Base-by-base conservation (phyloP, 2,329 filamentous ascomycete genomes). In the Colletotrichum sp. region DNA sequence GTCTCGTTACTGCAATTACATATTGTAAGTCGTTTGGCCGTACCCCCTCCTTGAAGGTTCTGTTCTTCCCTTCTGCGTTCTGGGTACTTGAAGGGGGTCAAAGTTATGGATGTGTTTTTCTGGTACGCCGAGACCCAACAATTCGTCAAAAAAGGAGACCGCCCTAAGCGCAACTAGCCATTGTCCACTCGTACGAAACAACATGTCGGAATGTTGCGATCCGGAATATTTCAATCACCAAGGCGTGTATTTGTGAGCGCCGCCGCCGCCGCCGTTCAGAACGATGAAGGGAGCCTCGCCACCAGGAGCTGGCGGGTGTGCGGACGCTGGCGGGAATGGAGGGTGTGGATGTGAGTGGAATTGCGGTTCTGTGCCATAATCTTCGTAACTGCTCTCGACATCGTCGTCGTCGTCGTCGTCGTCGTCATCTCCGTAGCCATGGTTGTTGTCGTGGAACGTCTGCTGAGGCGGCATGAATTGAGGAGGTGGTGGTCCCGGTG, bases 1-100 rank as follows among this genome's bases (percentile, higher is more conserved):
- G 24, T 27, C 24, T 27, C 43, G 47, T 47, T 47, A 31, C 18
- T 33, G 18, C 27, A 38, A 33, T 16, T 38, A 51, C 24, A 5
- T 34, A 36, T 47, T 27, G 31, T 66, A 47, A 66, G 16, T 64
- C 43, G 27, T 62, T 34, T 47, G 7, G 31, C 29, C 21, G 51
- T 43, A 15, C 24, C 57, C 54, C 18, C 13, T 36, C 29, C 15
- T 6, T 43, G 70, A 70, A 75, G 73, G 73, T 75, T 31, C 73
- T 75, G 73, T 73, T 21, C 36, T 57, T 73, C 73, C 73, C 73
- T 73, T 69, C 66, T 31, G 18, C 61, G 70, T 68, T 51, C 72
- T 66, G 69, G 36, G 33, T 61, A 51, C 58, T 29, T 43, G 36
- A 38, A 33, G 13, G 31, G 66, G 59, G 21, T 27, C 38, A 18